Percentiles rank a stretch among this genome's conserved stretches.
Evolutionary conservation across 176 grass and related monocot genomes (phyloP).

Genomic region (Stipa capillata): DNA sequence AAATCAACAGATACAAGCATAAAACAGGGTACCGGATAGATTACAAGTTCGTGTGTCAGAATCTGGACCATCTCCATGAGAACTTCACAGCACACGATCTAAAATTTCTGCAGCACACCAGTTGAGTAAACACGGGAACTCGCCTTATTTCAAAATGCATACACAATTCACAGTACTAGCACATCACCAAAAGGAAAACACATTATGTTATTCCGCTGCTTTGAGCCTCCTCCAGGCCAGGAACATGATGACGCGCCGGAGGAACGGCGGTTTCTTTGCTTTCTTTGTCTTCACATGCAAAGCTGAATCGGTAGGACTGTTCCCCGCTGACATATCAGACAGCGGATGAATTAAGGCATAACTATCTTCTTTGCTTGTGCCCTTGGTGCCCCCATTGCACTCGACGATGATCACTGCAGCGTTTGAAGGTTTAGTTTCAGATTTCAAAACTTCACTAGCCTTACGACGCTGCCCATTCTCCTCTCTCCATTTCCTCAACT

Average conservation of each 20-base stretch:
- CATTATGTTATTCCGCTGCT: not conserved
- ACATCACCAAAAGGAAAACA: not conserved
- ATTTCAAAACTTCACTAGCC: constrained; percentile 18
- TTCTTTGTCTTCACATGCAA: not conserved
- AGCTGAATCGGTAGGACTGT: constrained; percentile 16
- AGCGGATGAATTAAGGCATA: constrained; percentile 9
- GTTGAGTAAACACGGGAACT: not conserved
- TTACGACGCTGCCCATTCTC: constrained; percentile 27
- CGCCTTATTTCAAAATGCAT: not conserved
- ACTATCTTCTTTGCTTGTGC: constrained; percentile 29
- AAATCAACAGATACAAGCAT: not conserved
- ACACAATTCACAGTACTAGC: not conserved
- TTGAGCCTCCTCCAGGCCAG: constrained; percentile 33
- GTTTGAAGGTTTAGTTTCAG: not conserved
- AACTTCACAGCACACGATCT: too few relatives aligned
- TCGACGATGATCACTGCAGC: not conserved
- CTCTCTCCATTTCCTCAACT: constrained; percentile 51
- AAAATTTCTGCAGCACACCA: not conserved
- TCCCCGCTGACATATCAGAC: not conserved
- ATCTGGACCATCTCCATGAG: not conserved
- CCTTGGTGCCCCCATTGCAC: not conserved
- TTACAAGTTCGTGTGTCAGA: not conserved
- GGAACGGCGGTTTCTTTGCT: constrained; percentile 28
- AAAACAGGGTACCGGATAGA: not conserved
- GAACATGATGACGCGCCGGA: constrained; percentile 39